These are phyloP conservation scores for Rhynchospora tenuis DNA, from an alignment of 176 grass and related monocot genomes.

Conservation along the genomic window DNA sequence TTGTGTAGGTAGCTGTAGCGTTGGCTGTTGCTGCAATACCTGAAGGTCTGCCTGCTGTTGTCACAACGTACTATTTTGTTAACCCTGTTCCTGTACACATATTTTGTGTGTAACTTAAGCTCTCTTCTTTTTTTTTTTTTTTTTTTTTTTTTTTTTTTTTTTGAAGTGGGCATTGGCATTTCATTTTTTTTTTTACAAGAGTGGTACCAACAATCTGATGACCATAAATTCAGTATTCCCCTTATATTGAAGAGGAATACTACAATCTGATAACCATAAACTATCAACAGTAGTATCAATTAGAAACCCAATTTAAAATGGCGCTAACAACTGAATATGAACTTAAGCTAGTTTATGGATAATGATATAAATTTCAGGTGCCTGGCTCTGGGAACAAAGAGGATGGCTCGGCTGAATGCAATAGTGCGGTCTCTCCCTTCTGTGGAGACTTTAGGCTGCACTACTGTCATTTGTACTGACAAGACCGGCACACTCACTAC, in stretches of 20 bases:
- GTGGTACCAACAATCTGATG: too few relatives aligned
- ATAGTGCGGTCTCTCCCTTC: slow-evolving; percentile 94
- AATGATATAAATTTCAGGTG: slow-evolving; percentile 45
- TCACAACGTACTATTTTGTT: slow-evolving; percentile 77
- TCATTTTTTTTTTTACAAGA: too few relatives aligned
- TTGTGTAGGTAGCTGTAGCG: slow-evolving; percentile 79
- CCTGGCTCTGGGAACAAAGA: slow-evolving; percentile 97
- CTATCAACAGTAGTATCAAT: too few relatives aligned
- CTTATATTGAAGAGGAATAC: too few relatives aligned
- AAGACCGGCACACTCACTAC: slow-evolving; percentile 98
- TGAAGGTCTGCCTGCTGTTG: slow-evolving; percentile 97
- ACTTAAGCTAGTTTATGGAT: neutral
- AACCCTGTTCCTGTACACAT: slow-evolving; percentile 21
- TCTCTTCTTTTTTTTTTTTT: neutral
- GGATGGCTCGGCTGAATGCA: slow-evolving; percentile 95
- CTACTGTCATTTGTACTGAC: slow-evolving; percentile 96
- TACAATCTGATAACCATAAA: too few relatives aligned
- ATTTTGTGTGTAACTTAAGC: neutral
- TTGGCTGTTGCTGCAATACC: slow-evolving; percentile 97
- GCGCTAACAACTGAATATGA: neutral
- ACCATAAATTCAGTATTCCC: too few relatives aligned
- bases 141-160: neutral
- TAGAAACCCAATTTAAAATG: too few relatives aligned
- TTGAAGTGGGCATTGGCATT: too few relatives aligned
- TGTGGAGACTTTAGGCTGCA: slow-evolving; percentile 95